phyloP scores from a whole-genome alignment of 1,284 basidiomycete species.

The Exobasidium cylindrosporum region DNA sequence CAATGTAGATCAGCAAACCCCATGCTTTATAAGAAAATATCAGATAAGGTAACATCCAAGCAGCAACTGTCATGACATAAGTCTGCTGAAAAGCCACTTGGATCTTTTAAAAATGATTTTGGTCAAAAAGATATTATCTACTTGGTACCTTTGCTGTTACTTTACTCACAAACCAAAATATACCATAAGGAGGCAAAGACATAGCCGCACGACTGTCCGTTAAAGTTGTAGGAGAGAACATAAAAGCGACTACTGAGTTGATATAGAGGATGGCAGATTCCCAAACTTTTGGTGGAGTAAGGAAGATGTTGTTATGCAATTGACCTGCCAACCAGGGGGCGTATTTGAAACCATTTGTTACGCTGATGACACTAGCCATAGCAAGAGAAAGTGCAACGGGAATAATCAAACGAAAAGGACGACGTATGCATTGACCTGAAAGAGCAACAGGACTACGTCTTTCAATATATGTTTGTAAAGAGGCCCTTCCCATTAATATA shows the following conservation, averaged over 20 bases:
- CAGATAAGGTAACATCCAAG: conserved; percentile 31
- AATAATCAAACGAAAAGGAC: conserved; percentile 33
- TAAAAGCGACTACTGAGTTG: conserved; percentile 32
- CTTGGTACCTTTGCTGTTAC: too few species aligned
- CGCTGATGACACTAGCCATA: conserved; percentile 26
- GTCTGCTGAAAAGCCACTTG: conserved; percentile 31
- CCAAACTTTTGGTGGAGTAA: conserved; percentile 20
- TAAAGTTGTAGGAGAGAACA: conserved; percentile 24
- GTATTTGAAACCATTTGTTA: conserved; percentile 28
- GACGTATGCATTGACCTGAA: conserved; percentile 32
- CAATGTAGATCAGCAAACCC: conserved; percentile 25
- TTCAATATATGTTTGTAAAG: conserved; percentile 37
- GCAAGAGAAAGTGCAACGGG: conserved; percentile 32
- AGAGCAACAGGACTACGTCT: conserved; percentile 22
- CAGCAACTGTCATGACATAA: conserved; percentile 32
- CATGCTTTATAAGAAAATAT: conserved; percentile 32
- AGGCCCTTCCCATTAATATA: conserved; percentile 29
- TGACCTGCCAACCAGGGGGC: conserved; percentile 9
- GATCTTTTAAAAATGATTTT: conserved; percentile 15
- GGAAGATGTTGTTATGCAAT: conserved; percentile 2
- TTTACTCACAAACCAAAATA: conserved; percentile 34
- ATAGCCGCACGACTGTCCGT: conserved; percentile 20
- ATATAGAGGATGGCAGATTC: conserved; percentile 29
- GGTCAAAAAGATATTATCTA: too few species aligned
- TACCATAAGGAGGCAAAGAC: conserved; percentile 28